These are phyloP conservation scores for Phanerochaete carnosa DNA, from an alignment of 768 basidiomycete genomes.

Conservation along the genomic window DNA sequence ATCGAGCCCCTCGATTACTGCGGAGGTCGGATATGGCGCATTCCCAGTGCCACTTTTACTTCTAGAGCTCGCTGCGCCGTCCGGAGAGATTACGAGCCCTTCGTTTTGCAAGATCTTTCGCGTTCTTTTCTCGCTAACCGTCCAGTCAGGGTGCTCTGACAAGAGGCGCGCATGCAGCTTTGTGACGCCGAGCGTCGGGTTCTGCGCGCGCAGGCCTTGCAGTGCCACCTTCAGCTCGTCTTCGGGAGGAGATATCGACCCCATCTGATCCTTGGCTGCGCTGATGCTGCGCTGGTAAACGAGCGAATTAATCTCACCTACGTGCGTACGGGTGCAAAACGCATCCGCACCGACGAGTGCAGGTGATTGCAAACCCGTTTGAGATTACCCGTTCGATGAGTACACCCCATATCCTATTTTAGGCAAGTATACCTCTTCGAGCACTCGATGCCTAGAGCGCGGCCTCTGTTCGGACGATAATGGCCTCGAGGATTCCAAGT, in stretches of 20 bases:
- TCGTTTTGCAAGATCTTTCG: constrained; percentile 65
- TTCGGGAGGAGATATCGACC: constrained; percentile 46
- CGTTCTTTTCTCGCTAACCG: constrained; percentile 81
- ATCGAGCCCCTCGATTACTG: constrained; percentile 61
- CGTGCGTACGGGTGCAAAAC: neutral
- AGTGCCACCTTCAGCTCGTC: constrained; percentile 58
- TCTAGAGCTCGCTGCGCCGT: constrained; percentile 16
- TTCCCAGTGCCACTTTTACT: constrained; percentile 5
- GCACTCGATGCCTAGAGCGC: neutral
- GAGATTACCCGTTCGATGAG: neutral
- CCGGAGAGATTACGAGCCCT: constrained; percentile 38
- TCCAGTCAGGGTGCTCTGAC: constrained; percentile 60
- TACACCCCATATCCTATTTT: neutral
- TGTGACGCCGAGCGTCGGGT: constrained; percentile 65
- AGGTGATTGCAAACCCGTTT: neutral
- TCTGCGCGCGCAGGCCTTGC: constrained; percentile 46
- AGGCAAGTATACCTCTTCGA: neutral
- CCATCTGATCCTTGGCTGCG: neutral
- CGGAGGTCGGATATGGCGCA: constrained; percentile 54
- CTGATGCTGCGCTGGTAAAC: neutral
- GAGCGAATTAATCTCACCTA: neutral
- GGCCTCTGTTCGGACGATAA: neutral
- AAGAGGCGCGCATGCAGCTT: constrained; percentile 70
- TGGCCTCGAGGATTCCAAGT: neutral
- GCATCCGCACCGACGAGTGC: neutral